Conservation (phyloP, 306 rosid species). For the apple (Malus domestica) region ASM211411v1 NC_041803.1:53762501-53763000, state of each 20-base stretch:
- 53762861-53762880: slow-evolving; percentile 91
- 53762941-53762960: not conserved
- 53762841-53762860: slow-evolving; percentile 95
- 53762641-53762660: not conserved
- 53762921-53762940: not conserved
- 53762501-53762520: no score
- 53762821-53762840: slow-evolving; percentile 90
- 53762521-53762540: not conserved
- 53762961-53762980: not conserved
- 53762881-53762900: slow-evolving; percentile 85
- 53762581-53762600: not conserved
- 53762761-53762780: not conserved
- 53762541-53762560: not conserved
- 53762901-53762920: slow-evolving; percentile 33
- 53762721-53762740: not conserved
- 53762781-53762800: slow-evolving; percentile 11
- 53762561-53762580: not conserved
- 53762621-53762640: not conserved
- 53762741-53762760: not conserved
- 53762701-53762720: not conserved
- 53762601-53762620: not conserved
- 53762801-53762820: slow-evolving; percentile 50
- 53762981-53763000: not conserved
- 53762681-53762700: not conserved
- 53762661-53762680: not conserved